Percentiles rank a stretch among this genome's conserved stretches.
Evolutionary conservation across 306 rosid genomes (phyloP).

Genomic region (Neltuma alba): DNA sequence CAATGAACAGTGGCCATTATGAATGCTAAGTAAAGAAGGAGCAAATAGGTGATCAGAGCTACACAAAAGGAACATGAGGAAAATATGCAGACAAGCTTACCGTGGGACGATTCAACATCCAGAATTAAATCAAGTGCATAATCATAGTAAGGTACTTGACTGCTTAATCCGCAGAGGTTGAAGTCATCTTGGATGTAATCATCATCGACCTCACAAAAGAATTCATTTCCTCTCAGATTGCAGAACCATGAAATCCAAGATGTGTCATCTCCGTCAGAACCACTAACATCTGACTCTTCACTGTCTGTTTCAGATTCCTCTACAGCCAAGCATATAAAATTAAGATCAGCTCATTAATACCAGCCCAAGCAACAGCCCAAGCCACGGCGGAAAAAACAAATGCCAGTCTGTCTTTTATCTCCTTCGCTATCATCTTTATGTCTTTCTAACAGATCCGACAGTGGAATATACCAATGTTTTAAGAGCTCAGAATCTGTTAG

Average conservation of each 20-base stretch:
- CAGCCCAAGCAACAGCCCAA: neutral
- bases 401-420: neutral
- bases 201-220: slow-evolving; percentile 98
- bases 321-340: slow-evolving; percentile 44
- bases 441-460: neutral
- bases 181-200: slow-evolving; percentile 98
- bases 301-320: slow-evolving; percentile 97
- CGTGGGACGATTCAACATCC: slow-evolving; percentile 98
- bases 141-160: slow-evolving; percentile 98
- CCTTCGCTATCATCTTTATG: neutral
- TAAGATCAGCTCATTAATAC: slow-evolving; percentile 7
- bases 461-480: neutral
- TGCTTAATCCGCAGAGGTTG: slow-evolving; percentile 97
- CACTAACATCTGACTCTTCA: slow-evolving; percentile 97
- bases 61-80: neutral
- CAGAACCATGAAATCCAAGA: slow-evolving; percentile 99
- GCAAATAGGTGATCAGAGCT: neutral
- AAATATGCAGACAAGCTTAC: slow-evolving; percentile 45
- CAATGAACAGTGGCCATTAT: neutral
- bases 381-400: neutral
- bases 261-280: slow-evolving; percentile 97
- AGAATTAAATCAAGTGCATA: slow-evolving; percentile 97
- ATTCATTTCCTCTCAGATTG: slow-evolving; percentile 95
- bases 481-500: neutral
- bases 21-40: slow-evolving; percentile 1